A percentile compares a stretch with the other conserved stretches of the same genome.
Evolutionary conservation across 2,329 filamentous ascomycete species (phyloP).

Genomic region (Aspergillus sp.): DNA sequence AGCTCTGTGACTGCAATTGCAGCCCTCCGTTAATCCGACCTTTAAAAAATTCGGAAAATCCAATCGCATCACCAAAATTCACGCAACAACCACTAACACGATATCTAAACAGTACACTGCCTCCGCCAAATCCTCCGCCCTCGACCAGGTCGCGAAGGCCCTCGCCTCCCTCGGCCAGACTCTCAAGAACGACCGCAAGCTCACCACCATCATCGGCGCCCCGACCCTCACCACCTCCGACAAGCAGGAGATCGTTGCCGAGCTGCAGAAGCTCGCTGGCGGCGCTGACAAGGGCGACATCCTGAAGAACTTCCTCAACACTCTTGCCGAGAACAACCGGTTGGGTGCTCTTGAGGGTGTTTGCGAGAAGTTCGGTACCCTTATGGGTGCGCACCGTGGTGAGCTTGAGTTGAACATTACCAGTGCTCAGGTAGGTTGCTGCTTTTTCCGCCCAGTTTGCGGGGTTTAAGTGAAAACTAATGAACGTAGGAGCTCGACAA

Average conservation of each 20-base stretch:
- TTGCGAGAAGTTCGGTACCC: slow-evolving; percentile 73
- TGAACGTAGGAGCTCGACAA: slow-evolving; percentile 66
- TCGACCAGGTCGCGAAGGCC: slow-evolving; percentile 79
- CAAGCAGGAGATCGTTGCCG: slow-evolving; percentile 78
- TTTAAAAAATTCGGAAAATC: slow-evolving; percentile 5
- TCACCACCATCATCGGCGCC: slow-evolving; percentile 65
- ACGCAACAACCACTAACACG: slow-evolving; percentile 6
- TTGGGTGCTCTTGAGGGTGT: slow-evolving; percentile 75
- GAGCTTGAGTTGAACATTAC: slow-evolving; percentile 92
- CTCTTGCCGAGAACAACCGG: slow-evolving; percentile 94
- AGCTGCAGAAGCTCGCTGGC: slow-evolving; percentile 79
- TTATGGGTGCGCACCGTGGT: slow-evolving; percentile 83
- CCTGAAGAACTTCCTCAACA: slow-evolving; percentile 86
- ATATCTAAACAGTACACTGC: slow-evolving; percentile 73
- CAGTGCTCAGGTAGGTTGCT: slow-evolving; percentile 69
- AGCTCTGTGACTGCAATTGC: slow-evolving; percentile 3
- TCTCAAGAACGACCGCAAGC: slow-evolving; percentile 77
- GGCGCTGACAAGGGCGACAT: slow-evolving; percentile 64
- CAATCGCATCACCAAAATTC: slow-evolving; percentile 2
- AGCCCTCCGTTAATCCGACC: slow-evolving; percentile 11
- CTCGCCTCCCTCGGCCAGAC: slow-evolving; percentile 64
- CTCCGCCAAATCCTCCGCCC: slow-evolving; percentile 74
- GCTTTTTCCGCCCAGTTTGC: neutral
- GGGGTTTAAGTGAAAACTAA: slow-evolving; percentile 1
- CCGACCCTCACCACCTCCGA: slow-evolving; percentile 72